Conservation (phyloP, 495 filamentous ascomycete species). For the Cercophora samala region DNA sequence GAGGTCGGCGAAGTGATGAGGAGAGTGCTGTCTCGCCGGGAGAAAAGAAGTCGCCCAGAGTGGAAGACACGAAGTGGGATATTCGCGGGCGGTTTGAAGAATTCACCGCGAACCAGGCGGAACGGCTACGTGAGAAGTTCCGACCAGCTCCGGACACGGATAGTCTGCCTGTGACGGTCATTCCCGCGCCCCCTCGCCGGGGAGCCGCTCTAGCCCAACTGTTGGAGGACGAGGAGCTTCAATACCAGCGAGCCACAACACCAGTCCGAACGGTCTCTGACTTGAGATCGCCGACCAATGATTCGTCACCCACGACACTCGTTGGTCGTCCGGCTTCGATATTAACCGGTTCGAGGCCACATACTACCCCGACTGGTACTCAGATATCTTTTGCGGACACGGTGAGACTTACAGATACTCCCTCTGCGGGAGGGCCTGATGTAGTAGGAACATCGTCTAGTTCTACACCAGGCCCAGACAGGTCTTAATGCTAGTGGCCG, state of each 20-base stretch:
- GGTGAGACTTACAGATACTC: not conserved
- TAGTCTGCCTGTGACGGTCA: constrained; percentile 48
- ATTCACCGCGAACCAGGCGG: constrained; percentile 47
- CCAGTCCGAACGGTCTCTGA: not conserved
- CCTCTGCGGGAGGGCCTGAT: not conserved
- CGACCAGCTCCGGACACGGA: constrained; percentile 47
- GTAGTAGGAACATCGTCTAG: not conserved
- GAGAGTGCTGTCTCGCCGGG: constrained; percentile 10
- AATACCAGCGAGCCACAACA: not conserved
- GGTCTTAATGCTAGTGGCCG: not conserved
- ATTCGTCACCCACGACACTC: not conserved
- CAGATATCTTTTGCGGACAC: not conserved
- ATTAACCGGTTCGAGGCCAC: not conserved
- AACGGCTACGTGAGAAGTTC: constrained; percentile 44
- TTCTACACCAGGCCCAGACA: not conserved
- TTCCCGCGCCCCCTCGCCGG: constrained; percentile 46
- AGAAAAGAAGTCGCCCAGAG: not conserved
- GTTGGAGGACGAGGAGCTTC: constrained; percentile 38
- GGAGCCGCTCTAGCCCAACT: constrained; percentile 46
- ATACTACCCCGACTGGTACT: not conserved
- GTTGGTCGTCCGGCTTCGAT: not conserved
- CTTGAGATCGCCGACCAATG: not conserved
- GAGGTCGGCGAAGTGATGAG: constrained; percentile 23
- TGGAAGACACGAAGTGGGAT: constrained; percentile 39
- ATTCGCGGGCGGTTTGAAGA: constrained; percentile 44